A percentile compares a stretch with the other conserved stretches of the same genome.
These are phyloP conservation scores for Passalora sequoiae DNA, from an alignment of 2,329 filamentous ascomycete species.

Conservation along the genomic window DNA sequence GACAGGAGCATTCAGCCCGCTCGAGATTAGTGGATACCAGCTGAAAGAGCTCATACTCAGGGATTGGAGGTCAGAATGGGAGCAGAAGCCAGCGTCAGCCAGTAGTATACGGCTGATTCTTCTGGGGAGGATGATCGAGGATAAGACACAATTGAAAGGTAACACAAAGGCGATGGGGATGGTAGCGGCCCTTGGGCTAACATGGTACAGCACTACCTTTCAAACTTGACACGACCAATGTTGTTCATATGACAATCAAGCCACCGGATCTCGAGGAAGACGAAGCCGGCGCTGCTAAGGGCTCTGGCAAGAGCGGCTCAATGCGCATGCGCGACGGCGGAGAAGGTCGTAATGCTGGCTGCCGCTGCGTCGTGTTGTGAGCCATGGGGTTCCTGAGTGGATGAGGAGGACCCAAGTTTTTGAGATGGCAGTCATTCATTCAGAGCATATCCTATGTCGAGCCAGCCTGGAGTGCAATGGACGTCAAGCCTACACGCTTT, in stretches of 20 bases:
- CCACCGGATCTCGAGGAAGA: constrained; percentile 80
- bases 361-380: constrained; percentile 58
- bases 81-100: constrained; percentile 75
- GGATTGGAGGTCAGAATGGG: constrained; percentile 87
- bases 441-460: too few species aligned
- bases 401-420: too few species aligned
- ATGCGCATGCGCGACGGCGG: constrained; percentile 44
- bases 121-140: constrained; percentile 84
- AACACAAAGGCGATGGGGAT: constrained; percentile 21
- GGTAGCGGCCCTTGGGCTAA: too few species aligned
- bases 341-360: constrained; percentile 55
- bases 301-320: constrained; percentile 53
- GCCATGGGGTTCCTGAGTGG: too few species aligned
- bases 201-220: constrained; percentile 66
- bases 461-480: too few species aligned
- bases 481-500: too few species aligned
- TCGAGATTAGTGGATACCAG: constrained; percentile 87
- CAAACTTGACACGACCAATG: constrained; percentile 67
- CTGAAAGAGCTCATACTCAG: constrained; percentile 89
- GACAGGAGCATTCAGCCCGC: constrained; percentile 64
- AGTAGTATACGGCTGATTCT: constrained; percentile 87
- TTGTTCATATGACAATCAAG: constrained; percentile 91
- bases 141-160: constrained; percentile 82
- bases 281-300: constrained; percentile 61
- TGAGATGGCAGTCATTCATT: too few species aligned